phyloP scores from a whole-genome alignment of 441 rosid genomes.

The Populus hybrid region DNA sequence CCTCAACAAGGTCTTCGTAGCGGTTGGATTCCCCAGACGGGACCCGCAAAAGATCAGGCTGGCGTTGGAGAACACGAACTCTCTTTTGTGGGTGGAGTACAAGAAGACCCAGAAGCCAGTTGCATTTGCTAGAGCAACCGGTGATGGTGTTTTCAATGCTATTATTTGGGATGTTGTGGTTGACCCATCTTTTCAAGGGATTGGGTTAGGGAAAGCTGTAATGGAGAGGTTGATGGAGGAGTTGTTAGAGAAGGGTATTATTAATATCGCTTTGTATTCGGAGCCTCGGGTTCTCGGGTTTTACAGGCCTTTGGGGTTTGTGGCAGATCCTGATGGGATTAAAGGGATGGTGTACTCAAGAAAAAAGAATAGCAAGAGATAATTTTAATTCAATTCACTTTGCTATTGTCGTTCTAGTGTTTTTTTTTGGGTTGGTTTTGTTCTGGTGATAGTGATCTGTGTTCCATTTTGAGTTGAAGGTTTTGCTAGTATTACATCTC shows the following conservation, averaged over 20 bases:
- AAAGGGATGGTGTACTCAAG: slow-evolving; percentile 85
- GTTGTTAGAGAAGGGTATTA: slow-evolving; percentile 53
- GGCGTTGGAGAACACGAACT: slow-evolving; percentile 69
- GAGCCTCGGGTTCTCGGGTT: slow-evolving; percentile 89
- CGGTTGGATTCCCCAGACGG: slow-evolving; percentile 87
- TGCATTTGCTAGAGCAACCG: slow-evolving; percentile 86
- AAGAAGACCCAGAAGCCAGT: slow-evolving; percentile 60
- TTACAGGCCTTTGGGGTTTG: slow-evolving; percentile 84
- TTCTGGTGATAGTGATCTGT: background rate
- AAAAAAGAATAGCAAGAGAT: slow-evolving; percentile 45
- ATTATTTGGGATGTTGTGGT: slow-evolving; percentile 96
- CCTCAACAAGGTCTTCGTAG: slow-evolving; percentile 70
- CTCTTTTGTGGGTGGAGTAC: slow-evolving; percentile 67
- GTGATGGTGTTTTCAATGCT: slow-evolving; percentile 86
- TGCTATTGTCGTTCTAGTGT: background rate
- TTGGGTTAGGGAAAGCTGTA: slow-evolving; percentile 80
- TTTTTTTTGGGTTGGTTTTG: background rate
- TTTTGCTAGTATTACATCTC: background rate
- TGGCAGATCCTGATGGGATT: slow-evolving; percentile 90
- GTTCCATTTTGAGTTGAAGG: background rate
- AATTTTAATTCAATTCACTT: background rate
- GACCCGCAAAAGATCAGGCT: slow-evolving; percentile 63
- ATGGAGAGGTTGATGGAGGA: slow-evolving; percentile 74
- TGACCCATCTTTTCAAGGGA: slow-evolving; percentile 76
- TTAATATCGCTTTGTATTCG: slow-evolving; percentile 71